Conservation (phyloP, 2,329 filamentous ascomycete genomes). For the Trichoderma brevicompactum region DNA sequence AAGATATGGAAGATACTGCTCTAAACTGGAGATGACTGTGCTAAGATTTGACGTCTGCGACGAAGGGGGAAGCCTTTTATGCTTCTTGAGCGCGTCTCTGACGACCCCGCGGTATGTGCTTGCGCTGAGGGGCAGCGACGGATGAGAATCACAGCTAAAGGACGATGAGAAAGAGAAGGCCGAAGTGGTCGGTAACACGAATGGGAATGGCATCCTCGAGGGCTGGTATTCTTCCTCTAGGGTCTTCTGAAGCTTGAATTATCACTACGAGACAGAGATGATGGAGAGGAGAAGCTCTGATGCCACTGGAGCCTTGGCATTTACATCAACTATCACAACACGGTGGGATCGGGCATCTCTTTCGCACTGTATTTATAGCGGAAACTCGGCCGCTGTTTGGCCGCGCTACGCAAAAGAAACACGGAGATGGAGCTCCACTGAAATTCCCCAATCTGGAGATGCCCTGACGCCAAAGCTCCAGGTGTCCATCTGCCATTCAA, state of each 20-base stretch:
- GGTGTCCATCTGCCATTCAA: conserved; percentile 10
- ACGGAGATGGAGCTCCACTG: conserved; percentile 31
- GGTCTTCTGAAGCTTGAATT: no score
- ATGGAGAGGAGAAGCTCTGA: no score
- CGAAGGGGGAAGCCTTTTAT: conserved; percentile 79
- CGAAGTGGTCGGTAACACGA: conserved; percentile 86
- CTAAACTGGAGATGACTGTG: conserved; percentile 69
- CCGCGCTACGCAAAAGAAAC: conserved; percentile 22
- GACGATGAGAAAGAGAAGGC: conserved; percentile 79
- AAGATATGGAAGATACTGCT: conserved; percentile 82
- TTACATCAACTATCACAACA: not conserved
- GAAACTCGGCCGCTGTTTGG: conserved; percentile 30
- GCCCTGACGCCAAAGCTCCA: conserved; percentile 18
- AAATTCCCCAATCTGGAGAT: conserved; percentile 30
- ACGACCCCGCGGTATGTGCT: conserved; percentile 84
- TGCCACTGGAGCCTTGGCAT: no score
- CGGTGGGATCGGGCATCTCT: not conserved
- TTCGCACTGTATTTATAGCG: not conserved
- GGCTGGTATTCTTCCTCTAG: no score
- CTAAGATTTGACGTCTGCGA: conserved; percentile 73
- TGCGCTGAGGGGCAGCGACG: conserved; percentile 80
- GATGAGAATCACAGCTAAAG: conserved; percentile 81
- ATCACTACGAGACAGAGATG: no score
- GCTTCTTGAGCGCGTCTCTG: conserved; percentile 80
- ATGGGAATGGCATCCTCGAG: conserved; percentile 83